Evolutionary conservation across 148 eudicot genomes (phyloP), one percentile per base, ranked within the genome.

Genomic region (Gaultheria prostrata): DNA sequence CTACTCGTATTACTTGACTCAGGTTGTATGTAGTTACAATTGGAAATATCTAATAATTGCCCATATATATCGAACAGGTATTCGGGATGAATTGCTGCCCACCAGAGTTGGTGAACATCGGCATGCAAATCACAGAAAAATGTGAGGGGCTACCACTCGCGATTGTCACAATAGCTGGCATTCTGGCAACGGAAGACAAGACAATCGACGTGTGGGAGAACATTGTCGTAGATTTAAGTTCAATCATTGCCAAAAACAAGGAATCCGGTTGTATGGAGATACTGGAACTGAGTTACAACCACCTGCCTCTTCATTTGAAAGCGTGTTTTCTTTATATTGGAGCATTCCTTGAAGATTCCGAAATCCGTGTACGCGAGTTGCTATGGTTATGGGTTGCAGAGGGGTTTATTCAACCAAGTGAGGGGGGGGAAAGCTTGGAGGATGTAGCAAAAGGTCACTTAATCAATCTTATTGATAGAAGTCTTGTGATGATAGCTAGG

Each of bases 351-450:
- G 87, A 85, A 46, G 87, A 83, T 30, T 76, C 20, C 51, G 87
- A 82, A 63, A 88, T 92, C 59, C 91, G 89, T 0, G 90, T 80
- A 1, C 30, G 85, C 74, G 81, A 87, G 33, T 63, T 92, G 48
- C 65, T 80, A 0, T 78, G 82, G 0, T 46, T 92, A 43, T 92
- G 92, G 92, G 61, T 90, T 11, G 91, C 92, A 0, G 91, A 92
- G 63, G 94, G 92, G 17, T 88, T 92, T 46, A 78, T 86, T 15
- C 32, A 17, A 12, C 59, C 71, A 17, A 79, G 2, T 39, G 43
- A 39, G 6, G 43, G 0, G 43, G 43, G 43, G 1, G 50, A 65
- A 15, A 79, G 81, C 74, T 8, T 74, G 70, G 91, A 89, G 82
- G 86, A 78, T 18, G 26, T 71, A 8, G 89, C 85, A 9, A 85